Evolutionary conservation across 2,329 filamentous ascomycete species (phyloP), one percentile per base, ranked within the genome.

Genomic region (Cladobotryum mycophilum): DNA sequence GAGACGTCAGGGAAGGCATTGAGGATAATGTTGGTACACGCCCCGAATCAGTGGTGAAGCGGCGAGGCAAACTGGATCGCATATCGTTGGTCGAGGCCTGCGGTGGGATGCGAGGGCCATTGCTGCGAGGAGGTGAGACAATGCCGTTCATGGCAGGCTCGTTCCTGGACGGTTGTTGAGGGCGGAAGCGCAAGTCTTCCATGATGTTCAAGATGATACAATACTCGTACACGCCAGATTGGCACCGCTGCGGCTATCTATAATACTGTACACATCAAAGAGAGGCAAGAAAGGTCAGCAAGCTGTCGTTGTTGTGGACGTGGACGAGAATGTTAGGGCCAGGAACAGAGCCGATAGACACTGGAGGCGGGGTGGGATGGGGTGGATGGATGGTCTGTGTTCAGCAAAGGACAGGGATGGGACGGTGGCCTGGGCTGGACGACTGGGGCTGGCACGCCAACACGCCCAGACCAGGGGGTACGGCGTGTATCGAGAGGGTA

Each of bases 21-120:
- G 81, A 79, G 52, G 78, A 81, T 70, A 88, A 74, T 66, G 86
- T 89, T 68, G 87, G 86, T 70, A 92, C 75, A 78, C 90, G 80
- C 70, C 89, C 79, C 72, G 88, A 84, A 72, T 96, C 95, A 52
- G 91, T 93, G 56, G 92, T 97, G 72, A 97, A 97, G 65, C 92
- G 86, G 64, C 92, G 85, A 70, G 91, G 89, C 66, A 97, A 77
- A 61, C 84, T 84, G 56, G 82, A 81, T 69, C 91, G 84, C 58
- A 80, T 80, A 65, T 95, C 89, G 68, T 82, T 79, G 56, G 79
- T 67, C 53, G 76, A 51, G 40, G 56, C 49, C 47, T 64, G 61
- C 48, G 79, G 79, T 56, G 74, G 76, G 67, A 84, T 76, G 64
- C 83, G 81, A 64, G 74, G 76, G 64, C 80, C 79, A 68, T 86